Base-by-base conservation (phyloP, 176 grass and related monocot genomes). In the Oryza australiensis region DNA sequence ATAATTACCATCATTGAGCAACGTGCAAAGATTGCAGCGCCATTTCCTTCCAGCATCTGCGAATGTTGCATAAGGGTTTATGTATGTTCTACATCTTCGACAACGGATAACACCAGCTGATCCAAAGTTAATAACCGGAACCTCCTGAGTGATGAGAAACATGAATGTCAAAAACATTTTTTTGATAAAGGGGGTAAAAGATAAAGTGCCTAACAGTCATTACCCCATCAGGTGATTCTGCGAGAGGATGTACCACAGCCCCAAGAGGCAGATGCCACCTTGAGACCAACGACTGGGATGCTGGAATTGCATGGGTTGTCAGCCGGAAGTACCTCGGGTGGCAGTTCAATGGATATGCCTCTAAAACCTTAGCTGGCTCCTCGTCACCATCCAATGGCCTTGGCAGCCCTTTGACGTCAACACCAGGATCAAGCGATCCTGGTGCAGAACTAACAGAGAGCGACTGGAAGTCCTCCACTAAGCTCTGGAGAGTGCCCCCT, bases 181-280 rank as follows among this genome's bases (percentile, higher is more conserved):
- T 24, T 43, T 59, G 30, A 68, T 7, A 77, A 51, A 75, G 51
- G 9, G 11, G 73, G 80, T 29, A 41, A 81, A 74, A 72, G 13
- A 2, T 2, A 73, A 74, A 68, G 13, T 18, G 40, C 9, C 48
- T 57, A 77, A 57, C 72, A 62, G 37, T 48, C 71, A 46, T 93
- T 96, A 99, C 97, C 97, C 91, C 97, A 86, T 99, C 87, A 94
- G 97, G 95, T 62, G 82, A 88, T 86, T 89, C 88, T 8, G 95
- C 95, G 9, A 98, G 88, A 86, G 95, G 95, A 72, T 94, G 88
- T 26, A 94, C 90, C 70, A 98, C 88, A 0, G 88, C 92, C 74
- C 92, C 95, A 57, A 98, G 88, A 76, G 95, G 95, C 82, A 98
- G 86, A 93, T 98, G 95, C 95, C 95, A 98, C 84, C 95, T 91